Base-by-base conservation (phyloP, 768 basidiomycete genomes). In the Paxillus rubicundulus region DNA sequence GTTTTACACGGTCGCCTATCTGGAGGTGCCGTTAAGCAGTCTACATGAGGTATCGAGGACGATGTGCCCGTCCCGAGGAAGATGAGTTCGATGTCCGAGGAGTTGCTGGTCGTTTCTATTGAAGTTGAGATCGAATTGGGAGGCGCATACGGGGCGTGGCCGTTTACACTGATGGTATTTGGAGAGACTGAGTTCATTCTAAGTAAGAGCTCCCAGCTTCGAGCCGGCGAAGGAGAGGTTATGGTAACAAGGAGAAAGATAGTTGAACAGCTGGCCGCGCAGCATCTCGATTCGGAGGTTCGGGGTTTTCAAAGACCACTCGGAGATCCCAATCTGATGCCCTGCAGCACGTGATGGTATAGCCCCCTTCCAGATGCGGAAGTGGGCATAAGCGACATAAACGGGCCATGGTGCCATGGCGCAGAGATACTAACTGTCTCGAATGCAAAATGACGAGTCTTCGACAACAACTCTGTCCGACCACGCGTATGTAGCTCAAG, bases 1-100 rank as follows among this genome's bases (percentile, higher is more conserved):
- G 87, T 84, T 53, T 68, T 72, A 64, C 89, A 90, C 32, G 75
- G 74, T 30, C 69, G 68, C 10, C 62, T 72, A 9, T 72, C 73
- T 13, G 82, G 76, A 9, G 82, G 80, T 34, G 80, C 78, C 1
- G 93, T 95, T 53, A 97, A 71, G 69, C 93, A 97, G 56, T 77
- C 77, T 45, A 85, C 64, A 44, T 81, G 73, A 14, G 90, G 91
- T 13, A 93, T 55, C 55, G 84, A 82, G 27, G 82, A 82, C 9
- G 90, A 92, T 27, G 86, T 87, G 46, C 89, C 91, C 34, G 89
- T 93, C 47, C 91, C 91, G 28, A 92, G 80, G 66, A 92, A 89
- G 52, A 93, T 83, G 58, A 91, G 70, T 65, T 92, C 88, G 49
- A 77, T 69, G 21, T 57, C 54, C 30, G 20, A 28, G 9, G 41